Evolutionary conservation across 257 asterid species (phyloP).

Genomic region (Gentiana dahurica): DNA sequence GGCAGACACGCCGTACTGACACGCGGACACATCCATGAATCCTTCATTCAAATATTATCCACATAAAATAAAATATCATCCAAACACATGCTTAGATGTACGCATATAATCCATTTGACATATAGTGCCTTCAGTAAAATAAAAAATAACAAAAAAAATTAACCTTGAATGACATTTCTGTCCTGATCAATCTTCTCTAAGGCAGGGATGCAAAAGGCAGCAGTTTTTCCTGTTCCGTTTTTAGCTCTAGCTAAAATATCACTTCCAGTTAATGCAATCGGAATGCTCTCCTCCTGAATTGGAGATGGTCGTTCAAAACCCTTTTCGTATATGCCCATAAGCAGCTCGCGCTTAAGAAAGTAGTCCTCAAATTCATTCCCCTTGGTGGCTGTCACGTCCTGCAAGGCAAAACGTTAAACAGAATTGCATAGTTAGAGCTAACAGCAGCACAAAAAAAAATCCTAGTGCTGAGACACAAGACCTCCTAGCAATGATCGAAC

Average conservation of each 20-base stretch:
- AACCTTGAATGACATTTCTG: slow-evolving; percentile 82
- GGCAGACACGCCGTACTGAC: too few species aligned
- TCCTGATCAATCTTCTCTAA: slow-evolving; percentile 84
- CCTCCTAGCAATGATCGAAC: too few species aligned
- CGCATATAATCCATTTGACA: too few species aligned
- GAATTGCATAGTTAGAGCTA: not conserved
- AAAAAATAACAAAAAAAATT: not conserved
- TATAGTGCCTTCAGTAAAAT: too few species aligned
- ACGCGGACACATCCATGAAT: too few species aligned
- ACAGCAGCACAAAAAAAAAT: too few species aligned
- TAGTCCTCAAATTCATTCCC: slow-evolving; percentile 89
- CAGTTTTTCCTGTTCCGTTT: slow-evolving; percentile 95
- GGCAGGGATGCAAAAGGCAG: slow-evolving; percentile 85
- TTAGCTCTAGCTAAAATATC: slow-evolving; percentile 90
- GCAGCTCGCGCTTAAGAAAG: slow-evolving; percentile 80
- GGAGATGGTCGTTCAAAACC: slow-evolving; percentile 96
- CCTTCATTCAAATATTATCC: too few species aligned
- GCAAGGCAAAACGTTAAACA: slow-evolving; percentile 12
- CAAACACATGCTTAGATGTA: too few species aligned
- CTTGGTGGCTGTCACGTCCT: slow-evolving; percentile 93
- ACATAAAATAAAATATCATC: too few species aligned
- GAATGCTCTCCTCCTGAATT: slow-evolving; percentile 92
- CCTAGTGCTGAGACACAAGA: too few species aligned
- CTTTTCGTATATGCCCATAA: slow-evolving; percentile 94
- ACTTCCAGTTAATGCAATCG: slow-evolving; percentile 87